Evolutionary conservation across 129 eudicot genomes (phyloP).

Genomic region (Flaveria robusta): DNA sequence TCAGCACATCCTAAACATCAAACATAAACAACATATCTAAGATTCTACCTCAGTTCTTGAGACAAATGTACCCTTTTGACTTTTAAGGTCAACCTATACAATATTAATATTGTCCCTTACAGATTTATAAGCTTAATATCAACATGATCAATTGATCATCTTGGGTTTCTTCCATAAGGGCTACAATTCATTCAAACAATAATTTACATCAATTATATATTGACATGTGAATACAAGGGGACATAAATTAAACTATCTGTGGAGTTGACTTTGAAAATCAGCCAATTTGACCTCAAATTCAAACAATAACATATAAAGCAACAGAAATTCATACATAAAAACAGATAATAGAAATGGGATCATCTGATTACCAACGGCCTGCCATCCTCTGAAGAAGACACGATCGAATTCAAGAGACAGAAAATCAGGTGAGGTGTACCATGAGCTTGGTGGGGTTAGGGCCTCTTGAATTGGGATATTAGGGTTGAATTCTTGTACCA

Average conservation of each 20-base stretch:
- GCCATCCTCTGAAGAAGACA: conserved; percentile 91
- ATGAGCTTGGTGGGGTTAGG: conserved; percentile 84
- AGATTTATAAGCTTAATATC: neutral
- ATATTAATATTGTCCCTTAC: neutral
- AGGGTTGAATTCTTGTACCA: conserved; percentile 70
- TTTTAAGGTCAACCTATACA: conserved; percentile 16
- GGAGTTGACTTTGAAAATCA: conserved; percentile 16
- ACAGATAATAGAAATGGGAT: neutral
- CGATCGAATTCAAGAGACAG: conserved; percentile 62
- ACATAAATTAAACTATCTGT: neutral
- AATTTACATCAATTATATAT: neutral
- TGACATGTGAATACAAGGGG: neutral
- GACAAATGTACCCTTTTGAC: conserved; percentile 17
- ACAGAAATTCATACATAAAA: neutral
- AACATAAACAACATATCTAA: too few species aligned
- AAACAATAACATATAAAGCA: neutral
- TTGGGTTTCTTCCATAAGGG: neutral
- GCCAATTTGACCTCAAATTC: conserved; percentile 17
- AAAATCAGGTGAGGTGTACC: conserved; percentile 73
- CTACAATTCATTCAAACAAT: neutral
- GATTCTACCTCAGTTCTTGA: neutral
- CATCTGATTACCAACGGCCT: conserved; percentile 61
- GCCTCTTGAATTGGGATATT: conserved; percentile 76
- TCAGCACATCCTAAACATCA: conserved; percentile 60
- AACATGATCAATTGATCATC: conserved; percentile 10